Base-by-base conservation (phyloP, 495 filamentous ascomycete species). In the Acidiella bohemica region DNA sequence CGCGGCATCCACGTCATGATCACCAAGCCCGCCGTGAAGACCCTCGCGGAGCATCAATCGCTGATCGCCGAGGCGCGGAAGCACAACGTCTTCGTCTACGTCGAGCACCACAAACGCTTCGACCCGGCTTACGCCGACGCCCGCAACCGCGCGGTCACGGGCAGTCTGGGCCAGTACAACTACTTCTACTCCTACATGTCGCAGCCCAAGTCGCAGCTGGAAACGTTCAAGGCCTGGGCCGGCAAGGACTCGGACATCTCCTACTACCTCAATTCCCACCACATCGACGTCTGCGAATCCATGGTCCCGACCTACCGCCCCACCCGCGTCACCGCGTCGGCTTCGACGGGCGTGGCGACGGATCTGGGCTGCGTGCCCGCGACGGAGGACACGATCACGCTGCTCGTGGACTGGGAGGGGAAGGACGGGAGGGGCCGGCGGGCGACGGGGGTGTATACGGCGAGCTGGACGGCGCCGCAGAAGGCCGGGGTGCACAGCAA, bases 181-280 rank as follows among this genome's bases (percentile, higher is more conserved):
- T 94, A 94, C 68, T 95, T 93, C 62, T 94, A 93, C 67, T 80
- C 73, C 47, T 95, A 94, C 67, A 94, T 95, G 87, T 80, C 74
- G 36, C 87, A 95, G 67, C 87, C 87, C 17, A 94, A 95, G 57
- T 77, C 61, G 14, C 87, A 94, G 62, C 69, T 95, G 5, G 83
- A 92, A 64, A 94, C 87, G 0, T 95, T 95, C 76, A 90, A 85
- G 60, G 82, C 86, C 0, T 95, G 87, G 87, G 87, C 87, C 0
- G 87, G 87, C 33, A 72, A 74, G 37, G 85, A 94, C 52, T 84
- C 76, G 24, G 87, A 94, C 62, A 93, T 94, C 51, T 83, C 76
- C 2, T 95, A 95, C 62, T 95, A 93, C 55, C 71, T 95, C 9
- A 95, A 95, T 67, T 82, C 76, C 41, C 87, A 94, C 62, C 87